Evolutionary conservation across 192 early-diverging fungal genomes (phyloP).

Genomic region (Fimicolochytrium jonesii): DNA sequence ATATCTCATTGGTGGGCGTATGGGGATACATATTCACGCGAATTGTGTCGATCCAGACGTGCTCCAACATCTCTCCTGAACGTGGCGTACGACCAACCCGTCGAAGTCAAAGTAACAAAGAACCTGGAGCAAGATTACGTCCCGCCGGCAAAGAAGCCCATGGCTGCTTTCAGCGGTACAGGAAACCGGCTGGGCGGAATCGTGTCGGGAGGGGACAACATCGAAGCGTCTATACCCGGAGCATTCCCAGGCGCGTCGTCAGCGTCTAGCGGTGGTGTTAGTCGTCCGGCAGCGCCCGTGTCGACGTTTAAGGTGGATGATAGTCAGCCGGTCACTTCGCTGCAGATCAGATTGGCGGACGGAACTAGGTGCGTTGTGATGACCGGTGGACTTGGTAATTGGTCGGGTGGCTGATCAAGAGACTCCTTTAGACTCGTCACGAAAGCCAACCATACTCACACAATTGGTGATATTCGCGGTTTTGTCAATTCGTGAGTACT

Average conservation of each 20-base stretch:
- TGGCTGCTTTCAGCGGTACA: constrained; percentile 71
- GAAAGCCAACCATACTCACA: constrained; percentile 88
- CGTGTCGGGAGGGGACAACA: constrained; percentile 14
- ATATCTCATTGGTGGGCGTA: not conserved
- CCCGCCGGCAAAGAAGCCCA: constrained; percentile 71
- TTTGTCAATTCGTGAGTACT: constrained; percentile 65
- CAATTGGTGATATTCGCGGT: constrained; percentile 74
- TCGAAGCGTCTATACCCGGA: constrained; percentile 14
- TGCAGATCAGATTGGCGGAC: constrained; percentile 91
- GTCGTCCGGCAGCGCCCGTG: too few relatives aligned
- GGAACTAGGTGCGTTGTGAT: constrained; percentile 63
- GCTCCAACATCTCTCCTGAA: constrained; percentile 86
- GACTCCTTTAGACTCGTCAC: constrained; percentile 74
- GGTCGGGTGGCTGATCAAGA: too few relatives aligned
- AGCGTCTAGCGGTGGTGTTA: not conserved
- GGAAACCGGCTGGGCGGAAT: constrained; percentile 77
- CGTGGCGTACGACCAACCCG: constrained; percentile 81
- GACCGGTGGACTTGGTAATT: too few relatives aligned
- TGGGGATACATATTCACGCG: not conserved
- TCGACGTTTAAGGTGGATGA: constrained; percentile 64
- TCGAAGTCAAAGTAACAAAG: constrained; percentile 80
- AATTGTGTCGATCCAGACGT: constrained; percentile 41
- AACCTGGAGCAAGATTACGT: constrained; percentile 83
- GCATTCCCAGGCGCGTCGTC: constrained; percentile 1
- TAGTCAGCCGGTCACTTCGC: constrained; percentile 69